Evolutionary conservation across 768 basidiomycete species (phyloP).

Genomic region (Leccinum barrowsii): DNA sequence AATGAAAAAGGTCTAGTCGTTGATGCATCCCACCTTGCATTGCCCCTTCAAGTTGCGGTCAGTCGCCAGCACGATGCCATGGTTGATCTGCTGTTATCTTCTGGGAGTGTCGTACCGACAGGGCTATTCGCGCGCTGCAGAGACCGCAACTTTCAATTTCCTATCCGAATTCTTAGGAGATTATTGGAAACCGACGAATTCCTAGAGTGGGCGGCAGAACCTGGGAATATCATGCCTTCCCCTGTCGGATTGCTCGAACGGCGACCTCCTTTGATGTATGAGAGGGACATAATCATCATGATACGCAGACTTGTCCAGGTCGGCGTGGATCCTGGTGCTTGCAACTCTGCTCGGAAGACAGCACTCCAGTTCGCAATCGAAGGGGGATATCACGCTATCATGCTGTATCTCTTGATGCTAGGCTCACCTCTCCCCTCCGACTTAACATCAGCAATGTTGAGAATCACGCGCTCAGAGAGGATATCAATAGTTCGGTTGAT

Average conservation of each 20-base stretch:
- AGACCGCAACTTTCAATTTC: background rate
- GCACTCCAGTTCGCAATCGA: background rate
- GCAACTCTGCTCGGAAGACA: background rate
- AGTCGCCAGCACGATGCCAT: background rate
- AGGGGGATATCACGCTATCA: background rate
- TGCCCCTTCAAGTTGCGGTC: constrained; percentile 11
- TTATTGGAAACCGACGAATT: constrained; percentile 8
- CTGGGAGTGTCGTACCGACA: constrained; percentile 3
- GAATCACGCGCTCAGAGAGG: background rate
- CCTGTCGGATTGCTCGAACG: background rate
- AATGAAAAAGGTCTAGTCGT: constrained; percentile 5
- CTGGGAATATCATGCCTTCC: background rate
- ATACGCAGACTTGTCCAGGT: constrained; percentile 8
- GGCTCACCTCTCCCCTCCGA: background rate
- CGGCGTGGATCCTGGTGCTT: background rate
- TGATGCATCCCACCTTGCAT: background rate
- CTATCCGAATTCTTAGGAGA: constrained; percentile 2
- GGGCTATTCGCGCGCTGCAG: background rate
- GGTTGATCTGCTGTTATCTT: background rate
- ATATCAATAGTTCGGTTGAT: background rate
- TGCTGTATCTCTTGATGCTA: background rate
- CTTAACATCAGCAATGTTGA: background rate
- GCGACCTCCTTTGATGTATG: constrained; percentile 1
- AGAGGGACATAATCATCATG: constrained; percentile 4
- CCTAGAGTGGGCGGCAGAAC: constrained; percentile 6